A percentile compares a stretch with the other conserved stretches of the same genome.
Evolutionary conservation across 495 filamentous ascomycete species (phyloP).

Genomic region (Tuber melanosporum): DNA sequence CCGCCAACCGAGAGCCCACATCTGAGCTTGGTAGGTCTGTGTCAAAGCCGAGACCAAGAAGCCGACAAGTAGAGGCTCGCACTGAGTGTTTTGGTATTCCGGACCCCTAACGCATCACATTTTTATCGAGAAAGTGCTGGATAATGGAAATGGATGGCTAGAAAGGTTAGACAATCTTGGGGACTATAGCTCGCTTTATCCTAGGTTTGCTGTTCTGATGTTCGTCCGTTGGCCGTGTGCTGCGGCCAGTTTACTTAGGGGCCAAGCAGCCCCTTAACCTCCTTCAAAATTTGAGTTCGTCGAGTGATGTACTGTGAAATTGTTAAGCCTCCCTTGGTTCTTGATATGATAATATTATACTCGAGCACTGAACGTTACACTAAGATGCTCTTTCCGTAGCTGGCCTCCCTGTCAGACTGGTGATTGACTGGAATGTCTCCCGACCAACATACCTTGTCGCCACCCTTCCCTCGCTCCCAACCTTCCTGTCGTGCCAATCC

Average conservation of each 20-base stretch:
- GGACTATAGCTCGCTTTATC: not conserved
- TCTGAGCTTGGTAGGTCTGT: not conserved
- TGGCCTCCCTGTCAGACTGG: not conserved
- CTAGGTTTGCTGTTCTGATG: not conserved
- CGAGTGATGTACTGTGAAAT: not conserved
- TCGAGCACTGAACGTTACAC: not conserved
- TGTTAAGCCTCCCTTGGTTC: not conserved
- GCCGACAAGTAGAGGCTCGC: not conserved
- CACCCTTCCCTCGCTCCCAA: not conserved
- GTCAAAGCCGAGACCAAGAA: not conserved
- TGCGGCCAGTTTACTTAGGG: not conserved
- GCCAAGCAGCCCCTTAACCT: not conserved
- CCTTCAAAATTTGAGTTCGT: not conserved
- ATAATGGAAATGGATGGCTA: too few species aligned
- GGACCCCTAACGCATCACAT: too few species aligned
- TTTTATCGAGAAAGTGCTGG: too few species aligned
- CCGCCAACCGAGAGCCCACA: not conserved
- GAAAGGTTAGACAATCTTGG: not conserved
- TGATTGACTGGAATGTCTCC: not conserved
- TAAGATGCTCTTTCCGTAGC: not conserved
- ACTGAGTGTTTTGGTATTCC: not conserved
- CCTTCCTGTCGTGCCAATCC: not conserved
- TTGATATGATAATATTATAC: not conserved
- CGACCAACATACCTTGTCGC: not conserved
- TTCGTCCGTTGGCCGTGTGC: not conserved